Percentiles rank a stretch among this genome's conserved stretches.
Evolutionary conservation across 1,139 yeast genomes (phyloP).

Genomic region (Taphrina flavorubra): DNA sequence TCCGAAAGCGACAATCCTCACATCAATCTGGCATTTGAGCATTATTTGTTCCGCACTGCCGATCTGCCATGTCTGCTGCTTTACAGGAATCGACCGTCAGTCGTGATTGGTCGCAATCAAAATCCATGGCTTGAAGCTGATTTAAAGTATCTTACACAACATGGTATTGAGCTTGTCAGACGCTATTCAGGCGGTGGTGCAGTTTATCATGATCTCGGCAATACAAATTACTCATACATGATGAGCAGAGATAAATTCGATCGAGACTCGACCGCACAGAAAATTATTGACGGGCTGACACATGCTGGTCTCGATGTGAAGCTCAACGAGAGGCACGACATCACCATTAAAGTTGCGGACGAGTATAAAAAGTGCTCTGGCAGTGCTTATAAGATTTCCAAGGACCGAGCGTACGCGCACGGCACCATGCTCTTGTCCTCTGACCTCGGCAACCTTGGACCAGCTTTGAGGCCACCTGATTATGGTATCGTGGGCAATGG

Average conservation of each 20-base stretch:
- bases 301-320: conserved; percentile 48
- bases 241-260: conserved; percentile 71
- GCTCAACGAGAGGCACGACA: conserved; percentile 80
- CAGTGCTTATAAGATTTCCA: conserved; percentile 84
- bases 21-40: conserved; percentile 80
- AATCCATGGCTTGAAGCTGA: conserved; percentile 91
- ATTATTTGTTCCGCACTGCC: conserved; percentile 70
- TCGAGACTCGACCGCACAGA: conserved; percentile 64
- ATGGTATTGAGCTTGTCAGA: conserved; percentile 72
- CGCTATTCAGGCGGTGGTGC: conserved; percentile 95
- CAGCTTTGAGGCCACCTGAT: conserved; percentile 60
- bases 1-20: conserved; percentile 70
- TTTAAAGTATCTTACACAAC: conserved; percentile 60
- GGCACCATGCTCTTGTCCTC: conserved; percentile 90
- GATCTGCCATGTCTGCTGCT: conserved; percentile 57
- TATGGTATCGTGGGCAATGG: conserved; percentile 64
- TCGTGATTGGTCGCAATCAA: conserved; percentile 94
- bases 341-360: conserved; percentile 54
- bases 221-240: conserved; percentile 83
- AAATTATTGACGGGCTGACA: conserved; percentile 62
- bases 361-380: conserved; percentile 74
- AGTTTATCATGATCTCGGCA: conserved; percentile 94
- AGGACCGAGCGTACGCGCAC: conserved; percentile 88
- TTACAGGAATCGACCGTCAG: conserved; percentile 80
- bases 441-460: conserved; percentile 62